Base-by-base conservation (phyloP, 2,329 filamentous ascomycete genomes). In the Alternaria infectoria region DNA sequence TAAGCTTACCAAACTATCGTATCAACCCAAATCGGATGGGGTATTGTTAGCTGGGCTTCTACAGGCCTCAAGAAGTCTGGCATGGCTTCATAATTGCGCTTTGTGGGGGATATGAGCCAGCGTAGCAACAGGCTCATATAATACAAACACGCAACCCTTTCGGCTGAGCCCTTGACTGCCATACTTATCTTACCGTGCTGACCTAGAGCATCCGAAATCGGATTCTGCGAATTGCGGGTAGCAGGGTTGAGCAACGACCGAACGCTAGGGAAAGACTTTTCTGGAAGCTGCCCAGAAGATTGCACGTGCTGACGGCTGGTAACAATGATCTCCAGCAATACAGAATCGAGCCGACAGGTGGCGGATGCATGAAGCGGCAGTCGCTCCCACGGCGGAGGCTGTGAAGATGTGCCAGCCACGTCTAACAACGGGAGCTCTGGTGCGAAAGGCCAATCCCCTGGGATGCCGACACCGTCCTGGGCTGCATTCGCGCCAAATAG, bases 151-250 rank as follows among this genome's bases (percentile, higher is more conserved):
- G 54, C 62, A 23, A 65, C 50, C 46, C 57, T 62, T 23, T 43
- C 55, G 9, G 59, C 30, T 15, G 61, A 28, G 46, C 55, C 56
- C 2, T 46, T 26, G 17, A 59, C 21, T 40, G 25, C 40, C 62
- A 65, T 65, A 4, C 58, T 65, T 9, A 65, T 54, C 43, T 54
- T 19, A 10, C 62, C 62, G 26, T 65, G 62, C 30, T 49, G 17
- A n/a, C 62, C 62, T 17, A 65, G 52, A 15, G 62, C 62, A 56
- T 62, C 58, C 26, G 62, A 65, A n/a, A 65, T 65, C 15, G 62
- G 54, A 30, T 45, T 59, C 6, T 50, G 40, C 4, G 30, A 25
- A 45, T 25, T 56, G 11, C 51, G 8, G 21, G 46, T 49, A n/a
- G 61, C 59, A 6, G 62, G 62, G 45, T 65, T 65, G 23, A 65